phyloP scores from a whole-genome alignment of 495 filamentous ascomycete species.

The Tuber melanosporum region DNA sequence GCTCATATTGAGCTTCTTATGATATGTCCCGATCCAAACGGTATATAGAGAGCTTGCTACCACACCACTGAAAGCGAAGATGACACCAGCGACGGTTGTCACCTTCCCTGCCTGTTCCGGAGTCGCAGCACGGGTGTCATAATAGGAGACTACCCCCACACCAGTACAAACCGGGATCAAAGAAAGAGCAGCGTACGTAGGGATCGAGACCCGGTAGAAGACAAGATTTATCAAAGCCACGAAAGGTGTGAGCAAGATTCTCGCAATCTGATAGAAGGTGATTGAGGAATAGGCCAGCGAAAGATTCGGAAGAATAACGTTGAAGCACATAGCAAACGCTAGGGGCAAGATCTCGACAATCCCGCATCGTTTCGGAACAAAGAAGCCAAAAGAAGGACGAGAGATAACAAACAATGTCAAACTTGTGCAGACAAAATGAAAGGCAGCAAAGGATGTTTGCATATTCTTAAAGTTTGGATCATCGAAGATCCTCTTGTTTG shows the following conservation, averaged over 20 bases:
- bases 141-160: conserved; percentile 65
- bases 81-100: conserved; percentile 53
- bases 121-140: conserved; percentile 55
- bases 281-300: conserved; percentile 65
- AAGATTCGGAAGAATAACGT: conserved; percentile 69
- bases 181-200: conserved; percentile 50
- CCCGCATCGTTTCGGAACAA: conserved; percentile 52
- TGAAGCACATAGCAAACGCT: conserved; percentile 60
- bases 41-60: conserved; percentile 63
- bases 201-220: conserved; percentile 57
- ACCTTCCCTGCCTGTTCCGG: conserved; percentile 47
- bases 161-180: conserved; percentile 61
- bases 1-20: conserved; percentile 59
- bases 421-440: conserved; percentile 68
- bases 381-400: conserved; percentile 55
- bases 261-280: conserved; percentile 68
- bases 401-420: conserved; percentile 60
- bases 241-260: conserved; percentile 63
- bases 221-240: conserved; percentile 62
- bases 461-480: conserved; percentile 58
- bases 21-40: conserved; percentile 61
- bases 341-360: conserved; percentile 58
- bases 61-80: conserved; percentile 60
- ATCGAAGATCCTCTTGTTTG: conserved; percentile 69
- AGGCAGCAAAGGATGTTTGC: conserved; percentile 63